Evolutionary conservation across 2,329 filamentous ascomycete species (phyloP), one percentile per base, ranked within the genome.

Genomic region (Teratosphaeria nubilosa): DNA sequence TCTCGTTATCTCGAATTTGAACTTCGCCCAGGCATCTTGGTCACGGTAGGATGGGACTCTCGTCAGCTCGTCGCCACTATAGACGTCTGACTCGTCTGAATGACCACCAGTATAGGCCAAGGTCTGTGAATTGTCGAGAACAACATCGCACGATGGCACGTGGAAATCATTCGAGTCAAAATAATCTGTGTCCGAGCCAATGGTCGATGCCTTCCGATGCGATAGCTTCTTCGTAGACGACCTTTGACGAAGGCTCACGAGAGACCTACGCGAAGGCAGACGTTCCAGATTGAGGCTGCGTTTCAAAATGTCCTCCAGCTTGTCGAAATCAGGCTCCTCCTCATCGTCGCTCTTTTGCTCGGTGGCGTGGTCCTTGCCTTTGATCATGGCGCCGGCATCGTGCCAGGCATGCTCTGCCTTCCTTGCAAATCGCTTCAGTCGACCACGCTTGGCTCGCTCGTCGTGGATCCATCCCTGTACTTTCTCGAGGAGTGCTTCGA

Each of bases 1-100:
- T 41, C 91, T 87, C 57, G 97, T 82, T 62, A 97, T 94, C 70
- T 99, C 92, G 60, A 85, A 87, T 73, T 96, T 96, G 80, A 96
- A 99, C 9, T 73, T 78, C n/a, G 82, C 70, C 94, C 92, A 96
- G 2, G 85, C 85, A 68, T 89, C 85, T 24, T 64, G 58, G 30
- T 70, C 68, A 13, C 65, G 63, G 51, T 64, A 64, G 1, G 70
- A 69, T 2, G 67, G 60, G 4, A 63, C 60, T 14, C 60, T 63
- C 24, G 62, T 62, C 22, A 68, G 60, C 53, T 69, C 65, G 25
- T 66, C 60, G 11, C 55, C 59, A 25, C 62, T 65, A 9, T 65
- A 65, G 60, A 92, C 89, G 5, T 75, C 74, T 5, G 73, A 73
- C n/a, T 66, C 63, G 11, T 76, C 74, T 5, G 70, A 71, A 27